Evolutionary conservation across 164 flowering plant genomes (phyloP), one percentile per base, ranked within the genome.

Genomic region (Macadamia tetraphylla): DNA sequence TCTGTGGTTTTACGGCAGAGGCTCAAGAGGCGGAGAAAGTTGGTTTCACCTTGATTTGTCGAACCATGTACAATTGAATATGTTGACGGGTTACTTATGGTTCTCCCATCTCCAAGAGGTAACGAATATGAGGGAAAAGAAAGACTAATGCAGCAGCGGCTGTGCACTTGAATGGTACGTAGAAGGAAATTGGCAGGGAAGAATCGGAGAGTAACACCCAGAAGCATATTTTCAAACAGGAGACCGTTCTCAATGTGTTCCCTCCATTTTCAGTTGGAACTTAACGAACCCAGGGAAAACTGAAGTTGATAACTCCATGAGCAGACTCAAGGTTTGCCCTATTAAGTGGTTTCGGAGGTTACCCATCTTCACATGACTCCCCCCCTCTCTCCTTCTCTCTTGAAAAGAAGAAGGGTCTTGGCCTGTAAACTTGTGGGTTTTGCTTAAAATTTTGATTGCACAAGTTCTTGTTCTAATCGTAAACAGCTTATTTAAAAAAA

Each of bases 11-110:
- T 71, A 35, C 40, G 15, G 46, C 73, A 71, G 9, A 58, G 59
- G 40, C 15, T 58, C 29, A 71, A 49, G 58, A 48, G 58, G 58
- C 11, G 58, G n/a, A 46, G 73, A 64, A 65, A 42, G 23, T 69
- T 53, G 58, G 18, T 68, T 43, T 17, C 18, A 15, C 58, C 15
- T 53, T 40, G 35, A 40, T 7, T 3, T 5, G 48, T 53, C 57
- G 57, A 53, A 17, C 18, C 18, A 12, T 17, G 57, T 53, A 53
- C 5, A 53, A 6, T 51, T 11, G 51, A 53, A 40, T 14, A 51
- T 1, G 29, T 30, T 9, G 42, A 51, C 6, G 1, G 18, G n/a
- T 7, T 65, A 9, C 15, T 52, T 51, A 9, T 12, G 48, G 29
- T 18, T 12, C 29, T 14, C 5, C 31, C 46, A 40, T 52, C 11